Evolutionary conservation across 2,329 filamentous ascomycete species (phyloP).

Genomic region (Sphaerulina musiva): DNA sequence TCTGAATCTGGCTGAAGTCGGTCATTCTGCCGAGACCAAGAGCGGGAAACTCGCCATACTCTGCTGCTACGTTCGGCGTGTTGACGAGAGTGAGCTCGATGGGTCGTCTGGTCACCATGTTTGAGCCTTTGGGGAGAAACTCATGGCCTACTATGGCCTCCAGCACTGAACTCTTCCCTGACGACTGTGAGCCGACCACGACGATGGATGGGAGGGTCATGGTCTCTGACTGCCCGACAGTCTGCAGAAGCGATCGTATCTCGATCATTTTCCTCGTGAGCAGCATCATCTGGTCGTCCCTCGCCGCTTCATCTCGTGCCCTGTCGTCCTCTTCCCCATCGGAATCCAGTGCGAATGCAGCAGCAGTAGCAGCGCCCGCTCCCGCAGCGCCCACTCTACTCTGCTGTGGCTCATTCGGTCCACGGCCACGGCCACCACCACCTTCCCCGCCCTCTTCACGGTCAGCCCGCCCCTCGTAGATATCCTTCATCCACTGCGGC

Average conservation of each 20-base stretch:
- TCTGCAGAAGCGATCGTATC: slow-evolving; percentile 84
- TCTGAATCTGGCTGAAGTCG: slow-evolving; percentile 87
- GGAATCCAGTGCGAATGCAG: slow-evolving; percentile 71
- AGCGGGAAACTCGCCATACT: slow-evolving; percentile 95
- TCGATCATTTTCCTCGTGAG: slow-evolving; percentile 99
- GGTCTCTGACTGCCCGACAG: slow-evolving; percentile 82
- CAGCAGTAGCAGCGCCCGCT: slow-evolving; percentile 63
- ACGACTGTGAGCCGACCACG: slow-evolving; percentile 98
- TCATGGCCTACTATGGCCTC: slow-evolving; percentile 97
- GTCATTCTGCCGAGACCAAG: slow-evolving; percentile 82
- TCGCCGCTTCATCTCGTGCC: slow-evolving; percentile 59
- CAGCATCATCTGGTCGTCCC: slow-evolving; percentile 99
- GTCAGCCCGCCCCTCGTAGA: slow-evolving; percentile 39
- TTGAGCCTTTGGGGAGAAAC: slow-evolving; percentile 93
- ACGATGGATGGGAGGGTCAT: slow-evolving; percentile 92
- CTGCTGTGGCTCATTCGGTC: slow-evolving; percentile 36
- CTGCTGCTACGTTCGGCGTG: slow-evolving; percentile 75
- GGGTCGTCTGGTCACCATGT: slow-evolving; percentile 94
- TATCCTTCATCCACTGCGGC: slow-evolving; percentile 69
- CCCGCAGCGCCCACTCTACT: slow-evolving; percentile 50
- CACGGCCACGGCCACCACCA: slow-evolving; percentile 33
- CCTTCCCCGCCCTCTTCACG: slow-evolving; percentile 31
- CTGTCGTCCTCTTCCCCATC: slow-evolving; percentile 57
- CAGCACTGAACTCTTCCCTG: slow-evolving; percentile 92
- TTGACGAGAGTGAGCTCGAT: slow-evolving; percentile 96